Conservation (phyloP, 768 basidiomycete species). For the Termitomyces sp. region DNA sequence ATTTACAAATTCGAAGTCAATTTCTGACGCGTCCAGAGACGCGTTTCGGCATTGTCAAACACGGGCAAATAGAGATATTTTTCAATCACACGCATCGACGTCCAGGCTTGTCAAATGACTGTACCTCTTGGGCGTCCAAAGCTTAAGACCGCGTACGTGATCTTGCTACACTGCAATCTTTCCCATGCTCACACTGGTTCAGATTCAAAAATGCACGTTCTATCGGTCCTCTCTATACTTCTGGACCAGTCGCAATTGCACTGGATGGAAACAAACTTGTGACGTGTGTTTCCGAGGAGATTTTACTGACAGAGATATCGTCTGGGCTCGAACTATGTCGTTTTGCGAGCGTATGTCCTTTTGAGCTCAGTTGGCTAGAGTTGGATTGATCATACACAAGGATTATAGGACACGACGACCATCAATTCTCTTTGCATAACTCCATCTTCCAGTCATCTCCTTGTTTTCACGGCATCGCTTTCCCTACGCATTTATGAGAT, state of each 20-base stretch:
- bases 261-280: slow-evolving; percentile 74
- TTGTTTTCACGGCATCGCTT: slow-evolving; percentile 77
- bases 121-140: slow-evolving; percentile 34
- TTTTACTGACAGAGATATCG: slow-evolving; percentile 75
- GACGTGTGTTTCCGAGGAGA: slow-evolving; percentile 85
- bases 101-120: slow-evolving; percentile 21
- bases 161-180: neutral
- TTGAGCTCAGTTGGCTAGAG: neutral
- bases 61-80: slow-evolving; percentile 12
- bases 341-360: slow-evolving; percentile 70
- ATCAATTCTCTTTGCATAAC: slow-evolving; percentile 84
- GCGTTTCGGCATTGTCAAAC: slow-evolving; percentile 5
- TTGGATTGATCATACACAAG: neutral
- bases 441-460: slow-evolving; percentile 64
- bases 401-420: slow-evolving; percentile 69
- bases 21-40: neutral
- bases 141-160: slow-evolving; percentile 58
- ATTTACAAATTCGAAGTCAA: neutral
- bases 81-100: slow-evolving; percentile 3
- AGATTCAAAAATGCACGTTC: slow-evolving; percentile 75
- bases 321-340: slow-evolving; percentile 73
- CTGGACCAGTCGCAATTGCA: slow-evolving; percentile 79
- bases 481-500: slow-evolving; percentile 83
- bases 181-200: slow-evolving; percentile 4
- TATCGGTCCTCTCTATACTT: slow-evolving; percentile 81